phyloP scores from a whole-genome alignment of 106 monocot species.

The Ottelia alismoides region DNA sequence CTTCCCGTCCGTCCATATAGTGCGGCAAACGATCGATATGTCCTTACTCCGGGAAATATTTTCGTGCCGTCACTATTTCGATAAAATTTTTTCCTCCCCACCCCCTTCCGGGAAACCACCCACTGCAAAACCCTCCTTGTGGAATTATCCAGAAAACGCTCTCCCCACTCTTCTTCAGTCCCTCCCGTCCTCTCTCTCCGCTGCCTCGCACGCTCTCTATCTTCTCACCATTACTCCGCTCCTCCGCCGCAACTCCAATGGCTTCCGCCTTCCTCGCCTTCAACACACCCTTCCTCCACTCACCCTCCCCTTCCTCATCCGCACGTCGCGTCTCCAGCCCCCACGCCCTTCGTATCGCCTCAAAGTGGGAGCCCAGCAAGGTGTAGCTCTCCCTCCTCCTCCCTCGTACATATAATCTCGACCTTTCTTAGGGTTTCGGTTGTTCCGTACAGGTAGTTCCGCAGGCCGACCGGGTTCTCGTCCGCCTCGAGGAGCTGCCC shows the following conservation, averaged over 20 bases:
- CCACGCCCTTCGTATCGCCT: slow-evolving; percentile 18
- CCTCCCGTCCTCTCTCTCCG: neutral
- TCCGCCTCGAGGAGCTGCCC: slow-evolving; percentile 84
- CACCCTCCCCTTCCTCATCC: neutral
- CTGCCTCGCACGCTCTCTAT: slow-evolving; percentile 6
- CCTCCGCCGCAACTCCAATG: neutral
- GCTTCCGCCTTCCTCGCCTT: slow-evolving; percentile 10
- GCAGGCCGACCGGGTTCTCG: slow-evolving; percentile 85
- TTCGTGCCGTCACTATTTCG: too few relatives aligned
- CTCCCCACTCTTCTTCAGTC: neutral
- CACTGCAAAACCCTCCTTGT: too few relatives aligned
- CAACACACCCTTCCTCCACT: slow-evolving; percentile 4
- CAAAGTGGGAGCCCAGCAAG: slow-evolving; percentile 81
- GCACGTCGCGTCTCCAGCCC: slow-evolving; percentile 11
- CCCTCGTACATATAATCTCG: neutral
- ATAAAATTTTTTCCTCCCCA: too few relatives aligned
- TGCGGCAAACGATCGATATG: too few relatives aligned
- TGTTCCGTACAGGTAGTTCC: slow-evolving; percentile 56
- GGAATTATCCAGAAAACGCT: neutral
- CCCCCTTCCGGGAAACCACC: too few relatives aligned
- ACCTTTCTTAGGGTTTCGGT: neutral
- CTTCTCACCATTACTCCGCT: neutral
- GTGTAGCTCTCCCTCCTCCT: slow-evolving; percentile 6
- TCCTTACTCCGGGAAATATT: too few relatives aligned
- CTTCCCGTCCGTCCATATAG: too few relatives aligned